phyloP scores from a whole-genome alignment of 2,329 filamentous ascomycete species.

The Helotiales sp. region DNA sequence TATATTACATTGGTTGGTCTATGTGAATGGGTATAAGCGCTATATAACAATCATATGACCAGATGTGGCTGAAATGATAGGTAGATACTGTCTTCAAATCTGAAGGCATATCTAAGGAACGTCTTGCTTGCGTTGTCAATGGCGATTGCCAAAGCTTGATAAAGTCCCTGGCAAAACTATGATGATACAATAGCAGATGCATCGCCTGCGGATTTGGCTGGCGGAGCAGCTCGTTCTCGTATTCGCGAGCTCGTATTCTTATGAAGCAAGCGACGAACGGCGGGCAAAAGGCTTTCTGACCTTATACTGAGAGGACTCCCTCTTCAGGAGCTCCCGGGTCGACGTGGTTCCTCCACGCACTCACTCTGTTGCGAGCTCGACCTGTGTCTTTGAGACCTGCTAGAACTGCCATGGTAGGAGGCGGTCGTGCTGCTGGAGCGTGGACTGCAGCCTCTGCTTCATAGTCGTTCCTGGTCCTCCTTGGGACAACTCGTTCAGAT shows the following conservation, averaged over 20 bases:
- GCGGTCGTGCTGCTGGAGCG: constrained; percentile 20
- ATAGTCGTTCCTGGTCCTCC: constrained; percentile 30
- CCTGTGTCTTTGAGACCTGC: constrained; percentile 29
- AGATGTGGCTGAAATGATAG: neutral
- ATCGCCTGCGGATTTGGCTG: neutral
- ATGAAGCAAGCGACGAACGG: no score
- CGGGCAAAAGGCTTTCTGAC: neutral
- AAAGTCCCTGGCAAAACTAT: neutral
- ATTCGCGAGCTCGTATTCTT: no score
- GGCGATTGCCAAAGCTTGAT: no score
- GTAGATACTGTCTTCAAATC: no score
- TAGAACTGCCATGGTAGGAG: constrained; percentile 23
- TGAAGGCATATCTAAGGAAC: no score
- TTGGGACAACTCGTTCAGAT: constrained; percentile 27
- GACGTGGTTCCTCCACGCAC: constrained; percentile 34
- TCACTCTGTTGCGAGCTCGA: constrained; percentile 25
- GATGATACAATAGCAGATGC: neutral
- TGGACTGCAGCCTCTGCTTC: constrained; percentile 28
- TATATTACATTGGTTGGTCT: neutral
- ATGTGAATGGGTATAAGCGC: neutral
- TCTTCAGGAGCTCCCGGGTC: constrained; percentile 32
- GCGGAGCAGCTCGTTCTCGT: neutral
- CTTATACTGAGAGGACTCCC: constrained; percentile 26
- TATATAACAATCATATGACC: neutral
- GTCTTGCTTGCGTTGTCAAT: no score